These are phyloP conservation scores for Wickerhamiella occidentalis DNA, from an alignment of 805 yeast species.

Conservation along the genomic window DNA sequence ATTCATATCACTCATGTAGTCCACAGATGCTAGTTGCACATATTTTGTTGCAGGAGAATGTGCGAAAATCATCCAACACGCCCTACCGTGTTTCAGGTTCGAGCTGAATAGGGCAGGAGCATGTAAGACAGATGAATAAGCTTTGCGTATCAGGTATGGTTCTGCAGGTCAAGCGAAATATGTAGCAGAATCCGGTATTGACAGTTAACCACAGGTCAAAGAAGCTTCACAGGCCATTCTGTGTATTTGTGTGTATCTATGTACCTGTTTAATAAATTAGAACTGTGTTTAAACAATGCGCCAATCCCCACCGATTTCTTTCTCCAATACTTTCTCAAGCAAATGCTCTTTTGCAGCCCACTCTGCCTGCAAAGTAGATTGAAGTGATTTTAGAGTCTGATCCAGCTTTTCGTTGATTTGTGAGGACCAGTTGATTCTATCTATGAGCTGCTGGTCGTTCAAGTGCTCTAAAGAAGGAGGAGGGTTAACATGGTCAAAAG, in stretches of 20 bases:
- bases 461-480: background rate
- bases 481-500: background rate
- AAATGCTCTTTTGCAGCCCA: conserved; percentile 11
- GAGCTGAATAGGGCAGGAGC: background rate
- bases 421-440: conserved; percentile 7
- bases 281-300: background rate
- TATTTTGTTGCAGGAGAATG: no score
- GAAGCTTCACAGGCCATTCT: no score
- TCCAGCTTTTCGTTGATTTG: background rate
- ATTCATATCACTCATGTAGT: no score
- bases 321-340: conserved; percentile 6
- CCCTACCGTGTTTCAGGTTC: background rate
- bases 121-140: background rate
- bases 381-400: background rate
- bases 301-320: conserved; percentile 4
- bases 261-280: background rate
- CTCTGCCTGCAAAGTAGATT: conserved; percentile 3
- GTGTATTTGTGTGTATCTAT: no score
- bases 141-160: background rate
- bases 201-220: background rate
- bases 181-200: background rate
- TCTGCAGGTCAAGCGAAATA: background rate
- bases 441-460: background rate
- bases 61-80: background rate
- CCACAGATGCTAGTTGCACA: no score